phyloP scores from a whole-genome alignment of 2,329 filamentous ascomycete genomes.

The Colletotrichum endophyticum region DNA sequence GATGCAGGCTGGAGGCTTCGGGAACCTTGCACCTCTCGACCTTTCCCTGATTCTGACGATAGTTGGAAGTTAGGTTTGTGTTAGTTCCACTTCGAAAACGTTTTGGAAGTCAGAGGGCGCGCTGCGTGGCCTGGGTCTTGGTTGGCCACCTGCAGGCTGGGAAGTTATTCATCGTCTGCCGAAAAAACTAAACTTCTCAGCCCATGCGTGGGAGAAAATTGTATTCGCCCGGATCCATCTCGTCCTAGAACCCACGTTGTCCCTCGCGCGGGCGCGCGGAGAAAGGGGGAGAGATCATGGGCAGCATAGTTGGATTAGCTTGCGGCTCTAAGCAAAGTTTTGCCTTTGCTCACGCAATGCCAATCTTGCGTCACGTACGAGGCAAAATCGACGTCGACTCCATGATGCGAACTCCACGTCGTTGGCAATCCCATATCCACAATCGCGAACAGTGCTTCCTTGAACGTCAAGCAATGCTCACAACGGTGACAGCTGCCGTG shows the following conservation, averaged over 20 bases:
- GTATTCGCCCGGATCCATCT: not conserved
- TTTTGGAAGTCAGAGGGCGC: not conserved
- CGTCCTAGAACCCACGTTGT: not conserved
- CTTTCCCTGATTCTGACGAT: constrained; percentile 1
- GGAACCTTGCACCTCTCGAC: not conserved
- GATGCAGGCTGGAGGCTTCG: constrained; percentile 10
- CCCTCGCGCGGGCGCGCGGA: not conserved
- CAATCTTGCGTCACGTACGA: not conserved
- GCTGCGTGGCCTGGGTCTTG: not conserved
- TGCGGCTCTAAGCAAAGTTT: not conserved
- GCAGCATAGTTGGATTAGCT: not conserved
- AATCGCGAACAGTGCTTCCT: not conserved
- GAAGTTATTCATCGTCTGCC: not conserved
- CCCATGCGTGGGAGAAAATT: not conserved
- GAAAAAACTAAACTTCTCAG: not conserved
- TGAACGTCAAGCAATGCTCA: not conserved
- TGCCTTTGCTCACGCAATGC: not conserved
- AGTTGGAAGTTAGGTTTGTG: not conserved
- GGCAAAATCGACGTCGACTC: not conserved
- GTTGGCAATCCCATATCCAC: not conserved
- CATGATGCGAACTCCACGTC: not conserved
- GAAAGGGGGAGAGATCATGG: not conserved
- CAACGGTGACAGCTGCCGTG: constrained; percentile 3
- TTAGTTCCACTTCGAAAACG: constrained; percentile 4
- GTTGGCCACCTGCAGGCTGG: not conserved